Base-by-base conservation (phyloP, 305 asterid genomes). In the Petunia hybrid region DNA sequence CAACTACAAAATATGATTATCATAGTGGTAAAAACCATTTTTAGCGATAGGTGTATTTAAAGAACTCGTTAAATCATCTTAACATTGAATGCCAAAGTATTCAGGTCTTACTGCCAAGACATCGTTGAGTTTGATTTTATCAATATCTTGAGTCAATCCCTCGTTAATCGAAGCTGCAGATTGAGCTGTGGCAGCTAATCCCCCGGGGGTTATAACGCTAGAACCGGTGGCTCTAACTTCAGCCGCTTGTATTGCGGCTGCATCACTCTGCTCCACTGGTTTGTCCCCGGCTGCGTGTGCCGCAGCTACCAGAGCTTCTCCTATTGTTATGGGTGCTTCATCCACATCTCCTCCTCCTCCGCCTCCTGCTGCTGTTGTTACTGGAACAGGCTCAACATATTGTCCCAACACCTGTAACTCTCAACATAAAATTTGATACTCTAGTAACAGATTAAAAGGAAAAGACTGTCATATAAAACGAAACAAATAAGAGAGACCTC, bases 231-330 rank as follows among this genome's bases (percentile, higher is more conserved):
- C 91, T 74, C 89, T 81, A 10, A 78, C 85, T 84, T 86, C 92
- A 0, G 88, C 92, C 0, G 87, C 92, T 78, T 87, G 91, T 62
- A 89, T 86, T 0, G 87, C 91, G 1, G 89, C 87, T 4, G 91
- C 89, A 36, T 88, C 91, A 1, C 84, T 86, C 43, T 80, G 79
- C 40, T 82, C 87, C 57, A 88, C 86, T 4, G 88, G 87, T 70
- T 77, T 86, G 69, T 83, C 57, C 16, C 87, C 89, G 0, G 88
- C 83, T 14, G 87, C 77, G 0, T 36, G 79, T 0, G 80, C 80
- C 0, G 88, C 57, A 4, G 87, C 89, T 46, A 81, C 85, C 2
- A 77, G 38, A 38, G 83, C 85, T 35, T 80, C 81, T 14, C 85
- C 83, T 8, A 43, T 70, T 14, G 87, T 81, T 56, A 48, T 71